Conservation (phyloP, 768 basidiomycete species). For the Trametes gibbosa region DNA sequence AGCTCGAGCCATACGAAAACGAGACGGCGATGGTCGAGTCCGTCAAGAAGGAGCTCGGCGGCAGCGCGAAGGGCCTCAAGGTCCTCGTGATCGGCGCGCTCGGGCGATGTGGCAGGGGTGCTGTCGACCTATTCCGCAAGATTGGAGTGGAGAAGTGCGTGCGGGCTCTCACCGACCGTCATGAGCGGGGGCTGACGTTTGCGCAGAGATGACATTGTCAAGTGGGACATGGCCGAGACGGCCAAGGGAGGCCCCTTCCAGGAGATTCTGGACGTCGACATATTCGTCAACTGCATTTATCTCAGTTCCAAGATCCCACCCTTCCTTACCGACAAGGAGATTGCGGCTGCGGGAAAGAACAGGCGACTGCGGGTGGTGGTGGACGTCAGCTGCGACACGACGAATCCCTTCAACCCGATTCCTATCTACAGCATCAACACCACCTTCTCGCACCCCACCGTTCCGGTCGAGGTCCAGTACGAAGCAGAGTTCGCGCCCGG, state of each 20-base stretch:
- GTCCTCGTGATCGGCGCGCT: constrained; percentile 95
- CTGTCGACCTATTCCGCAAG: constrained; percentile 93
- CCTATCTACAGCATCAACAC: constrained; percentile 95
- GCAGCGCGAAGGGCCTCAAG: constrained; percentile 69
- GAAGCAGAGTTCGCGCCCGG: constrained; percentile 28
- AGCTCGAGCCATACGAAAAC: constrained; percentile 77
- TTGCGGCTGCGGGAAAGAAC: constrained; percentile 63
- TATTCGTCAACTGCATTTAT: constrained; percentile 99
- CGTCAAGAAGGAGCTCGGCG: constrained; percentile 65
- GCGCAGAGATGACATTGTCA: constrained; percentile 82
- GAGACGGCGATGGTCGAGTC: constrained; percentile 79
- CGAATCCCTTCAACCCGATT: constrained; percentile 97
- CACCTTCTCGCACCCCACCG: constrained; percentile 89
- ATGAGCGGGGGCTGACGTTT: neutral
- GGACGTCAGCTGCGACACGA: constrained; percentile 98
- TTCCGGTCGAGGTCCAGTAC: constrained; percentile 62
- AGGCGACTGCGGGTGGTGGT: constrained; percentile 81
- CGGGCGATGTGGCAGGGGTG: constrained; percentile 92
- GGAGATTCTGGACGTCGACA: constrained; percentile 94
- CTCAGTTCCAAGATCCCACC: constrained; percentile 80
- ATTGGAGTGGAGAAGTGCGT: constrained; percentile 92
- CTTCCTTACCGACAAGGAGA: constrained; percentile 74
- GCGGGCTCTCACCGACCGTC: constrained; percentile 1
- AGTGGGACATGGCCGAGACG: constrained; percentile 98
- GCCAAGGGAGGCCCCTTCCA: constrained; percentile 94